Conservation (phyloP, 352 stramenopile species). For the Globisporangium cederbergense region DNA sequence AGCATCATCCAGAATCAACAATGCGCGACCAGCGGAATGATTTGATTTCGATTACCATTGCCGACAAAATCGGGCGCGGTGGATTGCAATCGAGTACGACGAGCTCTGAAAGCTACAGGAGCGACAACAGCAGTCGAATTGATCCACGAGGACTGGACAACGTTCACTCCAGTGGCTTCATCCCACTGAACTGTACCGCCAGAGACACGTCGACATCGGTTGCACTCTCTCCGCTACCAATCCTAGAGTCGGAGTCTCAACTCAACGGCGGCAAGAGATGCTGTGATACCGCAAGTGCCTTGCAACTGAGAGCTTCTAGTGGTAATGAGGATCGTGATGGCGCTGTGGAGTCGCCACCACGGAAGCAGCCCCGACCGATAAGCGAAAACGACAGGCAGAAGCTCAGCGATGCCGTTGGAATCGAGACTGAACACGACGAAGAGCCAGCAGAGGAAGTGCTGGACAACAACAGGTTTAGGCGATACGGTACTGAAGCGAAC, state of each 20-base stretch:
- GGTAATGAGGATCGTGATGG: neutral
- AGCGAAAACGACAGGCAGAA: neutral
- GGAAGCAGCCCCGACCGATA: neutral
- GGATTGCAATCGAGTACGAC: neutral
- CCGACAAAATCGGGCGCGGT: neutral
- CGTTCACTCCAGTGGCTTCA: neutral
- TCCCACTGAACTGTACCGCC: neutral
- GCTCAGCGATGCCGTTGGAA: neutral
- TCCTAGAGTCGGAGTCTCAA: neutral
- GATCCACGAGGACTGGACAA: neutral
- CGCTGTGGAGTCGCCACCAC: neutral
- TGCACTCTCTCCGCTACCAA: neutral
- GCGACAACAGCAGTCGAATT: neutral
- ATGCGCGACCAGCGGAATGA: slow-evolving; percentile 3
- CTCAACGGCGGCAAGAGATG: neutral
- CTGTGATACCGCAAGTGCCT: neutral
- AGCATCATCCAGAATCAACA: too few species aligned
- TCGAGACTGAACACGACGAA: neutral
- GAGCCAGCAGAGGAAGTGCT: neutral
- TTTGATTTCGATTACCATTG: slow-evolving; percentile 8
- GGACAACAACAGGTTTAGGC: neutral
- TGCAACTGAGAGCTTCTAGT: neutral
- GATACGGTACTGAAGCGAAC: too few species aligned
- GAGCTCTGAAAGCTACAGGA: neutral
- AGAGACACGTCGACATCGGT: neutral